Conservation (phyloP, 2,329 filamentous ascomycete species). For the Hymenoscyphus occultus region DNA sequence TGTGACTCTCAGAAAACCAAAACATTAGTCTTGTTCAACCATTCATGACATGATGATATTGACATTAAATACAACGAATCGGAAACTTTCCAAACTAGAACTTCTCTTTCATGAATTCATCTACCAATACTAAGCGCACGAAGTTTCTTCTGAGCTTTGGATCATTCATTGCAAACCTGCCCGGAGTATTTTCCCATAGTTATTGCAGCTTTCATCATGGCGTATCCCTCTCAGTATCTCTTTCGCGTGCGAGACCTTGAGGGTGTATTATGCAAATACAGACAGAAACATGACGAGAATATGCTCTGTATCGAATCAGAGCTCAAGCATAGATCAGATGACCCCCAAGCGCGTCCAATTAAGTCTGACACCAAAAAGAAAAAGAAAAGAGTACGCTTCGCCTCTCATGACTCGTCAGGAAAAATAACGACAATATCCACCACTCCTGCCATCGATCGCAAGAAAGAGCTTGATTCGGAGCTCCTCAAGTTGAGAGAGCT, state of each 20-base stretch:
- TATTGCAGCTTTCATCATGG: neutral
- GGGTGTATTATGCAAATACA: neutral
- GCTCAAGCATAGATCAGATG: neutral
- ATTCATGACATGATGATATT: too few species aligned
- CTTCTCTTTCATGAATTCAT: too few species aligned
- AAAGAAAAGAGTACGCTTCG: neutral
- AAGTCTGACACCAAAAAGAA: neutral
- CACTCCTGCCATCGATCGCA: neutral
- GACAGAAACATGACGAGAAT: neutral
- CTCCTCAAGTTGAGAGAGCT: neutral
- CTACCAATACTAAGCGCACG: too few species aligned
- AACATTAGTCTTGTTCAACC: too few species aligned
- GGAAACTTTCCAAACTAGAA: too few species aligned
- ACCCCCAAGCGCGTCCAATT: neutral
- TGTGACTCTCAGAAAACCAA: too few species aligned
- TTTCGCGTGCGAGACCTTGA: neutral
- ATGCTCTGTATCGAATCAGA: neutral
- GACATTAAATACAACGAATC: too few species aligned
- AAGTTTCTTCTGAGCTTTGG: neutral
- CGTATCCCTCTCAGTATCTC: neutral
- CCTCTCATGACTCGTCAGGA: neutral
- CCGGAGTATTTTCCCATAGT: neutral
- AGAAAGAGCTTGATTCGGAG: neutral
- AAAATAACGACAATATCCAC: neutral
- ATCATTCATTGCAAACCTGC: neutral